Evolutionary conservation across 2,329 filamentous ascomycete genomes (phyloP), one percentile per base, ranked within the genome.

Genomic region (Clonostachys rosea): DNA sequence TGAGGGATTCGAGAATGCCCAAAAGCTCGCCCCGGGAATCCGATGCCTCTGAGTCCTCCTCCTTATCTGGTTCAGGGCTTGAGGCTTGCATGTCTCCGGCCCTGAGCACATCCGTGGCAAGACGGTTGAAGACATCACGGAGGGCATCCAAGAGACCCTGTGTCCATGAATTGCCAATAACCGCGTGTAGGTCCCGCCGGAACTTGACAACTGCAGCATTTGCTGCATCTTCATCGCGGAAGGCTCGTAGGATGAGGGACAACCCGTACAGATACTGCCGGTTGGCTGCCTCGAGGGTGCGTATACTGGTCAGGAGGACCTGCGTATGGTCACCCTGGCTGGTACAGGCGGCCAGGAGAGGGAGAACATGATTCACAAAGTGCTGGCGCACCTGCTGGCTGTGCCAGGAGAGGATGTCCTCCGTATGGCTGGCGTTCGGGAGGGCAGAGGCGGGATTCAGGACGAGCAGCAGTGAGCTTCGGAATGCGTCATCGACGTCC

Each of bases 91-190:
- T 30, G 24, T 30, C 24, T 6, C 54, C 46, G 36, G 52, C 57
- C 4, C 67, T 68, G 12, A 83, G 70, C 55, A 84, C 62, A 54
- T 62, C 65, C 44, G 68, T 51, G n/a, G 80, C 70, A n/a, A 80
- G 68, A 45, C 73, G 69, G 12, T 68, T 68, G 42, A 89, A 57
- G 36, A 85, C 76, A 40, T 64, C 68, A 40, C 71, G 73, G 20
- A 89, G 61, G 2, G 82, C 77, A 43, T 67, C 65, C 35, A 75
- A 70, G 43, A 87, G 67, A 5, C 73, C 68, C 36, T 68, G 67
- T 4, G 76, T 77, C 49, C 82, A 71, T 10, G 83, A 83, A 59
- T 86, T 85, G 41, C 79, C 76, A 51, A 88, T 75, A 18, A 87
- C 71, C 18, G 83, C 81, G 56, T 86, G 76, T 11, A 88, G 62